phyloP scores from a whole-genome alignment of 352 stramenopile species.

The Globisporangium lucens region DNA sequence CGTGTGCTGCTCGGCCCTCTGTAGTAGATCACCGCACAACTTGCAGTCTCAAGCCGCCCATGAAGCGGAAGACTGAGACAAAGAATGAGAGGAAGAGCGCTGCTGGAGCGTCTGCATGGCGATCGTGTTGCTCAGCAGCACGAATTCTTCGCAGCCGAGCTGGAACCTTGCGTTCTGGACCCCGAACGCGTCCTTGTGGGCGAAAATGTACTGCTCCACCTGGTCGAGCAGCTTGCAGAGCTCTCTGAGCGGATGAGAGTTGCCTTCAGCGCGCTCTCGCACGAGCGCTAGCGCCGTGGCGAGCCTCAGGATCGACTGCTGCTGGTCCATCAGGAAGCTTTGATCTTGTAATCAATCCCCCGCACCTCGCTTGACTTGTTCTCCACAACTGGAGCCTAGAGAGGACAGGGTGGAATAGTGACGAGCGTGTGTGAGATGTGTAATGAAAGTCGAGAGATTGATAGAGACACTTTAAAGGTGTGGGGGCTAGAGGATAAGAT shows the following conservation, averaged over 20 bases:
- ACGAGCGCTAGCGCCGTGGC: conserved; percentile 36
- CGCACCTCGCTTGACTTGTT: neutral
- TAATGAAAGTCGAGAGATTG: neutral
- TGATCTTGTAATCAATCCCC: neutral
- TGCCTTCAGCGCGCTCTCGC: conserved; percentile 14
- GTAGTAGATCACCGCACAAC: conserved; percentile 26
- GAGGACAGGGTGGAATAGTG: neutral
- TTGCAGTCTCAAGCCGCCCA: conserved; percentile 7
- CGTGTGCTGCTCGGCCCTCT: conserved; percentile 57
- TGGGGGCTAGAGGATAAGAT: neutral
- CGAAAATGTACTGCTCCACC: conserved; percentile 39
- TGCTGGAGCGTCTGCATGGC: conserved; percentile 47
- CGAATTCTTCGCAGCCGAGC: conserved; percentile 57
- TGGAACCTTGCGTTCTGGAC: conserved; percentile 40
- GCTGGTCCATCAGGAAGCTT: conserved; percentile 18
- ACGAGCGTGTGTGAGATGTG: neutral
- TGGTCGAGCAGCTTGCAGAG: conserved; percentile 32
- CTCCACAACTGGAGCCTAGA: neutral
- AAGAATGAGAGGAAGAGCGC: neutral
- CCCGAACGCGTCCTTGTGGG: conserved; percentile 46
- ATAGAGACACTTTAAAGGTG: neutral
- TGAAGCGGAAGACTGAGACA: neutral
- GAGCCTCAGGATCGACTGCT: conserved; percentile 40
- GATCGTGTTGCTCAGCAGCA: conserved; percentile 56
- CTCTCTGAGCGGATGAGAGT: conserved; percentile 2